phyloP scores from a whole-genome alignment of 2,329 filamentous ascomycete genomes.

The Clonostachys sp. region DNA sequence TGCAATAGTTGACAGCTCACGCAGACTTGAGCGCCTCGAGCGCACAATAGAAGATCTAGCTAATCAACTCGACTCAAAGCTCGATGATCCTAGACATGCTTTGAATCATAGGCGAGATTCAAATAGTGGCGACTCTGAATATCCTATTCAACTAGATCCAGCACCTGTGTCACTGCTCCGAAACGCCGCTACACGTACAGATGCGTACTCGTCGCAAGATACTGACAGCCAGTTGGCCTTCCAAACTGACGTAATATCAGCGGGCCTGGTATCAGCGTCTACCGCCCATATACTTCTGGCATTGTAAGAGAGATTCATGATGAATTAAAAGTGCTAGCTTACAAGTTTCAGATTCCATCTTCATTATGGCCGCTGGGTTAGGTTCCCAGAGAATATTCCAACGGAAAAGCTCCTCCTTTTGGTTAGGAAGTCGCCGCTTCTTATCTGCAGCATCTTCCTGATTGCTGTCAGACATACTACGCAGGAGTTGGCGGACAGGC shows the following conservation, averaged over 20 bases:
- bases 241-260: slow-evolving; percentile 10
- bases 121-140: not conserved
- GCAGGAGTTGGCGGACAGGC: slow-evolving; percentile 10
- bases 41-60: not conserved
- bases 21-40: too few species aligned
- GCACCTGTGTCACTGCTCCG: slow-evolving; percentile 16
- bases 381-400: slow-evolving; percentile 9
- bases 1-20: too few species aligned
- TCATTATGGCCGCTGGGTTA: slow-evolving; percentile 18
- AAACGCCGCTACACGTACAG: slow-evolving; percentile 16
- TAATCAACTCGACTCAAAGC: not conserved
- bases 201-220: slow-evolving; percentile 8
- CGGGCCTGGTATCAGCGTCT: slow-evolving; percentile 8
- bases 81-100: slow-evolving; percentile 2
- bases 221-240: not conserved
- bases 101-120: not conserved
- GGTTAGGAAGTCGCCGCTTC: slow-evolving; percentile 9
- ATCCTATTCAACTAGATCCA: slow-evolving; percentile 1
- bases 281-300: slow-evolving; percentile 10
- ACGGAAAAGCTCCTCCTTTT: slow-evolving; percentile 4
- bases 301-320: slow-evolving; percentile 7
- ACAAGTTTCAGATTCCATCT: slow-evolving; percentile 11
- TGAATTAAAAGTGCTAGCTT: not conserved
- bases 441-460: slow-evolving; percentile 14
- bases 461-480: slow-evolving; percentile 16